phyloP scores from a whole-genome alignment of 345 rosid genomes.

The Citrus glauca region DNA sequence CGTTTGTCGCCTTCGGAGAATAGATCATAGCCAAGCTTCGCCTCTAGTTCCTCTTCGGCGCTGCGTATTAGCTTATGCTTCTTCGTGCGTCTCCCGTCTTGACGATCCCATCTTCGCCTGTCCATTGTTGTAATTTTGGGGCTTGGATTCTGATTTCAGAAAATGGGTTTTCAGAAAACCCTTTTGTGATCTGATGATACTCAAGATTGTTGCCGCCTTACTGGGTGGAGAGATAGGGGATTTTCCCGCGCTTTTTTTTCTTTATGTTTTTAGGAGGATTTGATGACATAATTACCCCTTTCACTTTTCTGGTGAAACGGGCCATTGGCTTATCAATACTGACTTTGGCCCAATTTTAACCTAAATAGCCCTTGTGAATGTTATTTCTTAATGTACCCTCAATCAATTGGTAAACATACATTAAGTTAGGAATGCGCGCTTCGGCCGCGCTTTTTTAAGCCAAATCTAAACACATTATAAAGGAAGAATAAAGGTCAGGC shows the following conservation, averaged over 20 bases:
- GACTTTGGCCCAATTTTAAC: not conserved
- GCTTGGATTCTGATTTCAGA: not conserved
- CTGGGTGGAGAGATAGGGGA: not conserved
- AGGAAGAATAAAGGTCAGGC: too few relatives aligned
- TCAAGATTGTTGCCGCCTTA: not conserved
- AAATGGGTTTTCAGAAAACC: not conserved
- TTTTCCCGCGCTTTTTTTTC: constrained; percentile 13
- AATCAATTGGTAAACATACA: too few relatives aligned
- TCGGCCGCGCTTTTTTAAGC: too few relatives aligned
- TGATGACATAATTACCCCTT: not conserved
- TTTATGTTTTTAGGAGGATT: not conserved
- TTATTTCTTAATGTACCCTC: too few relatives aligned
- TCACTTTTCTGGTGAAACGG: not conserved
- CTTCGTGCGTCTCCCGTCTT: constrained; percentile 50
- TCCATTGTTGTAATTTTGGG: not conserved
- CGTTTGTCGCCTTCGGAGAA: constrained; percentile 88
- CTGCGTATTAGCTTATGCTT: constrained; percentile 61
- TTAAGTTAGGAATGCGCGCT: too few relatives aligned
- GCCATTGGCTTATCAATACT: not conserved
- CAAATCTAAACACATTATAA: too few relatives aligned
- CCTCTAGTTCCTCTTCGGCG: constrained; percentile 81
- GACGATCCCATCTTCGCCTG: constrained; percentile 47
- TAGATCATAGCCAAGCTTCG: constrained; percentile 82
- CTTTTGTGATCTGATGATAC: not conserved
- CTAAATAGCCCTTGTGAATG: too few relatives aligned